Base-by-base conservation (phyloP, 2,329 filamentous ascomycete species). In the Fusarium sp. region DNA sequence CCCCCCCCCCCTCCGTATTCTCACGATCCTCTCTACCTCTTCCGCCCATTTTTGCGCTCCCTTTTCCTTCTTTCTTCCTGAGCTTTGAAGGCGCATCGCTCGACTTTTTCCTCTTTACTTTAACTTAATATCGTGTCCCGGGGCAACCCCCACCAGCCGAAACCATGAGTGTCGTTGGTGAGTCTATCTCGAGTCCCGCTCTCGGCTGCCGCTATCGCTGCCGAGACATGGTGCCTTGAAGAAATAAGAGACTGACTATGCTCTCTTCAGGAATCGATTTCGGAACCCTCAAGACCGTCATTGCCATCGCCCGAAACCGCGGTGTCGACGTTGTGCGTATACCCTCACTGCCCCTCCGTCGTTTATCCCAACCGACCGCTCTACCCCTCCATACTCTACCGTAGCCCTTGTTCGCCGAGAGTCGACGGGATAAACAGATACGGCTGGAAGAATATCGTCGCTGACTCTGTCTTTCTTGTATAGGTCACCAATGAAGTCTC, bases 401-500 rank as follows among this genome's bases (percentile, higher is more conserved):
- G 15, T 53, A 27, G n/a, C 36, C 39, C n/a, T 44, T 29, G 19
- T 23, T 36, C 33, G 37, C 27, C 29, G 11, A 43, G 37, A 25
- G 36, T 43, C 42, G 38, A 63, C 35, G 41, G 49, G 60, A 59
- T 53, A 21, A 29, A 52, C 25, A 17, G 39, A 32, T 15, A 42
- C 19, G 19, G n/a, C 4, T 11, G 15, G 23, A 19, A 21, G 21
- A 23, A 9, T 52, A 31, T 41, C 33, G 31, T 41, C 13, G n/a
- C 55, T 69, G 58, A 63, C 60, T 49, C 25, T n/a, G 17, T 9
- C 31, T 56, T 14, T 52, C 25, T 54, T 53, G 49, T 71, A 53
- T 73, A 97, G 93, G 96, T 99, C 77, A 90, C 92, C 82, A 99
- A 99, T 84, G 95, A 99, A 81, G 95, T 98, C 72, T 99, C 95